These are phyloP conservation scores for Phlegmacium glaucopus DNA, from an alignment of 768 basidiomycete species.

Conservation along the genomic window DNA sequence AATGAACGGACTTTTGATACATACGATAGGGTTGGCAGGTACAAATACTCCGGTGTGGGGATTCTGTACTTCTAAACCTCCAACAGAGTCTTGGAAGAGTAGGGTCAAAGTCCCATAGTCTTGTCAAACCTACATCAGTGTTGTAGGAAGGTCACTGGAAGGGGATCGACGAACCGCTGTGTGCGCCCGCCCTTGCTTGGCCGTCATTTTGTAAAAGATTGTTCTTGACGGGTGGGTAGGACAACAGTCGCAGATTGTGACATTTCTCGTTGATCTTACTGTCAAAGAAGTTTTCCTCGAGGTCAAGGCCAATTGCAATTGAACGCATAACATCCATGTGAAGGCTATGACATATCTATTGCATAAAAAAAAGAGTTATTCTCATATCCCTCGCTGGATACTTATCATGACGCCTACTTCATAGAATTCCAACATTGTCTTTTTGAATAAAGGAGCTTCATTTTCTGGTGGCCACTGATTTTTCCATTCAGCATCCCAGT, in stretches of 20 bases:
- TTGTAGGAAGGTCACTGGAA: background rate
- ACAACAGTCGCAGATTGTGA: conserved; percentile 78
- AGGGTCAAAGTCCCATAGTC: conserved; percentile 83
- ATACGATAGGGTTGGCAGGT: conserved; percentile 73
- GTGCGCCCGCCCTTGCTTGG: conserved; percentile 79
- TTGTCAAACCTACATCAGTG: conserved; percentile 16
- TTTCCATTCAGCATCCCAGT: conserved; percentile 73
- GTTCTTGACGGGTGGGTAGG: conserved; percentile 75
- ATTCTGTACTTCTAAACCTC: conserved; percentile 80
- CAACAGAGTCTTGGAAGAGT: conserved; percentile 79
- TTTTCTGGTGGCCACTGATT: conserved; percentile 76
- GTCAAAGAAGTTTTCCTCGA: conserved; percentile 76
- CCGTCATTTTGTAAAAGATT: conserved; percentile 55
- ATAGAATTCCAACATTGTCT: conserved; percentile 74
- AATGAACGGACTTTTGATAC: conserved; percentile 17
- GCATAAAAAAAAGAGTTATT: conserved; percentile 2
- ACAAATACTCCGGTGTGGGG: conserved; percentile 71
- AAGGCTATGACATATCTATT: conserved; percentile 69
- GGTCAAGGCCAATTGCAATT: conserved; percentile 74
- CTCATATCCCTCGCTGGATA: background rate
- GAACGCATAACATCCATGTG: conserved; percentile 81
- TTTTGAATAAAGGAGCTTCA: conserved; percentile 64
- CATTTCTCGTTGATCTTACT: conserved; percentile 69
- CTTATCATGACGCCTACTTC: conserved; percentile 36
- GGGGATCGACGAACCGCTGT: conserved; percentile 49